phyloP scores from a whole-genome alignment of 169 alveolate species.

The Plasmodium reichenowi region DNA sequence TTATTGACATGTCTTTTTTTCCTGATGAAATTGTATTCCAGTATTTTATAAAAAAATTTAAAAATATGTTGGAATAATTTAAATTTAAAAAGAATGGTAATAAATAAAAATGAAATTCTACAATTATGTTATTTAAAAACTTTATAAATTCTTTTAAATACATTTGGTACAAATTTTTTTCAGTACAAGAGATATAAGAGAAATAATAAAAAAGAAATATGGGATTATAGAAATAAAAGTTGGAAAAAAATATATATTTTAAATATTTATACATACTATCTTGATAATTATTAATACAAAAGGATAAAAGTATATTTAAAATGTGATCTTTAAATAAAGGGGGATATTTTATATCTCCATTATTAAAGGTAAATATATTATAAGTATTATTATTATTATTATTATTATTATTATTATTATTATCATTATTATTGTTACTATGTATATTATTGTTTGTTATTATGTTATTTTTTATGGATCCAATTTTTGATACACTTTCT shows the following conservation, averaged over 20 bases:
- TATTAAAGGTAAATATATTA: background rate
- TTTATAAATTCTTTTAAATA: constrained; percentile 46
- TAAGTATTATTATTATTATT: background rate
- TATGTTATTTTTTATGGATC: too few relatives aligned
- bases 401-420: too few relatives aligned
- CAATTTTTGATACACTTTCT: too few relatives aligned
- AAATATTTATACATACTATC: constrained; percentile 47
- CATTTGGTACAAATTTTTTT: constrained; percentile 28
- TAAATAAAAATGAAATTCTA: constrained; percentile 65
- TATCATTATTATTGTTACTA: too few relatives aligned
- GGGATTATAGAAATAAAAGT: constrained; percentile 65
- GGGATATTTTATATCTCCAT: too few relatives aligned
- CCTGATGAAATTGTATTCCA: background rate
- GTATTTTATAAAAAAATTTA: constrained; percentile 38
- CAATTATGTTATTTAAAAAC: constrained; percentile 62
- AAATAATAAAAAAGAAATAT: constrained; percentile 50
- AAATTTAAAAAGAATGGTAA: constrained; percentile 64
- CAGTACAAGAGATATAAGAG: constrained; percentile 3
- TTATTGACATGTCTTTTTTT: background rate
- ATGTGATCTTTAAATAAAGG: constrained; percentile 14
- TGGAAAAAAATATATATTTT: constrained; percentile 27
- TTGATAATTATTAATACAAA: constrained; percentile 59
- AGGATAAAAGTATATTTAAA: background rate
- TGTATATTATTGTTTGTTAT: too few relatives aligned
- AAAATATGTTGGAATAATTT: constrained; percentile 39